Conservation (phyloP, 2,329 filamentous ascomycete genomes). For the Endothia cerciana region DNA sequence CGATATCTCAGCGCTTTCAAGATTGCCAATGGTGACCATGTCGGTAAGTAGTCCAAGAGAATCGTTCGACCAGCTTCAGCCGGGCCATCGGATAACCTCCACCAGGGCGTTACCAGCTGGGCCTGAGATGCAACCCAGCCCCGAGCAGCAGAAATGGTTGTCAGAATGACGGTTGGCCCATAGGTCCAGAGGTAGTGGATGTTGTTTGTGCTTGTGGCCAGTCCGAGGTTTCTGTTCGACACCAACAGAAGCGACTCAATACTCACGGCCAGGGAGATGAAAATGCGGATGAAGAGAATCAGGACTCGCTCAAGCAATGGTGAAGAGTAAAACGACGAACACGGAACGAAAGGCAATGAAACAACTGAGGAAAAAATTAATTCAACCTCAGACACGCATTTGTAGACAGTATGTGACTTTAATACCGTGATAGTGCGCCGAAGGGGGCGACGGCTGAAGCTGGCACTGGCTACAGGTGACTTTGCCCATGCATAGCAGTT, state of each 20-base stretch:
- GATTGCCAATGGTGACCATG: not conserved
- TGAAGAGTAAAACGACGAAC: not conserved
- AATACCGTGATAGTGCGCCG: not conserved
- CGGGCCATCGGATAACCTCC: not conserved
- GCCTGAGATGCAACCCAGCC: not conserved
- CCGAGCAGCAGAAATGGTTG: not conserved
- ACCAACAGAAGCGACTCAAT: not conserved
- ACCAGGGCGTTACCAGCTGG: not conserved
- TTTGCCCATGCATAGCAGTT: not conserved
- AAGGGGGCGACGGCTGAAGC: not conserved
- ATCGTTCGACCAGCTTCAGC: not conserved
- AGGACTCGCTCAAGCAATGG: not conserved
- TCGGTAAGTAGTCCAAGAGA: not conserved
- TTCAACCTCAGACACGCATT: not conserved
- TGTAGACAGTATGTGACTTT: not conserved
- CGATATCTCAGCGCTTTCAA: not conserved
- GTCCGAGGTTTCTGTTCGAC: not conserved
- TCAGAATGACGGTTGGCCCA: not conserved
- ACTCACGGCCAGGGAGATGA: not conserved
- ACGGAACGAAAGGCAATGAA: not conserved
- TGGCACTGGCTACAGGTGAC: not conserved
- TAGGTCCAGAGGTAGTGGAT: conserved; percentile 1
- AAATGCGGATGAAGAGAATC: not conserved
- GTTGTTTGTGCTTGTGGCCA: not conserved
- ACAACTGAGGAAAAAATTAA: not conserved